Evolutionary conservation across 1,284 basidiomycete species (phyloP), one percentile per base, ranked within the genome.

Genomic region (Schizophyllum commune): DNA sequence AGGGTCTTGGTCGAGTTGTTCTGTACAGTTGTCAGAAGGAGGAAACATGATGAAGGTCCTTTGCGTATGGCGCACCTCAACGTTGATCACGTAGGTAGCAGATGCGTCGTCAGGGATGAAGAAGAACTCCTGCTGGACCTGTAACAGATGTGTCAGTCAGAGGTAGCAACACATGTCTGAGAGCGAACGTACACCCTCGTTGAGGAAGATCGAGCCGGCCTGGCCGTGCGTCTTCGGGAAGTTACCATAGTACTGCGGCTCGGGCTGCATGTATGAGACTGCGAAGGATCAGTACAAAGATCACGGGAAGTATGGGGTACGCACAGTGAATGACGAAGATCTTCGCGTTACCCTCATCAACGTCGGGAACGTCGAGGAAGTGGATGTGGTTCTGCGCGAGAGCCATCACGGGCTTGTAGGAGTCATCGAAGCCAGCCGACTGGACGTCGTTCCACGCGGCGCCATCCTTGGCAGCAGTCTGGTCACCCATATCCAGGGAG

Each of bases 291-390:
- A 65, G 52, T 7, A 4, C 6, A 20, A 58, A 15, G 19, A 34
- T 7, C 56, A 5, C 19, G 21, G 4, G 33, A 1, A n/a, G 60
- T 33, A 62, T 56, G 15, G 59, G n/a, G 64, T 59, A 74, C 88
- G 67, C 67, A 89, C 91, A 95, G 75, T 96, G 93, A 65, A 96
- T 91, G 39, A 95, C 91, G 68, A 92, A 96, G 62, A 95, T 88
- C 63, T 86, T 76, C 3, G 85, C 88, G 57, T 80, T 83, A 51
- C 92, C 92, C 20, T 85, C 81, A 19, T 81, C 64, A 5, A 83
- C 78, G 39, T 77, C 80, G 6, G 91, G 88, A 2, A 91, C 85
- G 64, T 90, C 79, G 54, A 94, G 77, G 81, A 92, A 94, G 69
- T 89, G 84, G 33, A 92, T 76, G 68, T 92, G 89, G 69, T 92